These are phyloP conservation scores for Afroboletus lepidellus DNA, from an alignment of 1,284 basidiomycete genomes.

Conservation along the genomic window DNA sequence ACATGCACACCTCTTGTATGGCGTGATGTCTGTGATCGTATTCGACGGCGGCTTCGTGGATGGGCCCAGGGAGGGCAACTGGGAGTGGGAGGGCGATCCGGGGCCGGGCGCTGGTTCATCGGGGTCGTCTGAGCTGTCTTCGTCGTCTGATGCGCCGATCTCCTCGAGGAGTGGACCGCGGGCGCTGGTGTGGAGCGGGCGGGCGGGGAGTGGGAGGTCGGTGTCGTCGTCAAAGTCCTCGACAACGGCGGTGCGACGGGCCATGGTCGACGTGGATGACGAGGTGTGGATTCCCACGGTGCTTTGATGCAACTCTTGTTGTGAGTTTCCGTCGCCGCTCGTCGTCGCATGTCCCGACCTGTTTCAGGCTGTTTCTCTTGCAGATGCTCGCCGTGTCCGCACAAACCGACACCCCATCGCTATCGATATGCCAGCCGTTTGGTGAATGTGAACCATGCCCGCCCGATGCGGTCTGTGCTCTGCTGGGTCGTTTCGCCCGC, in stretches of 20 bases:
- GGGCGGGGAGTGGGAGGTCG: slow-evolving; percentile 70
- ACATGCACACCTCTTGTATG: slow-evolving; percentile 68
- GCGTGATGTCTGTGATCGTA: slow-evolving; percentile 68
- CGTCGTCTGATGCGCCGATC: slow-evolving; percentile 43
- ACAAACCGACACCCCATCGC: not conserved
- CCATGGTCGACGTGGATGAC: slow-evolving; percentile 45
- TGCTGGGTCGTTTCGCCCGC: not conserved
- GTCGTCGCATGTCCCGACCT: not conserved
- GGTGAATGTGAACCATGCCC: slow-evolving; percentile 86
- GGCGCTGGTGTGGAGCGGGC: slow-evolving; percentile 62
- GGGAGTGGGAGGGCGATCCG: slow-evolving; percentile 48
- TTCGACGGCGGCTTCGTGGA: slow-evolving; percentile 30
- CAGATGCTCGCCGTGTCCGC: slow-evolving; percentile 11
- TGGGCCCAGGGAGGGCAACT: slow-evolving; percentile 30
- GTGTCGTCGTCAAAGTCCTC: slow-evolving; percentile 89
- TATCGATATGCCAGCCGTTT: slow-evolving; percentile 61
- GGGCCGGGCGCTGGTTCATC: slow-evolving; percentile 45
- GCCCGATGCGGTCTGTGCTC: slow-evolving; percentile 60
- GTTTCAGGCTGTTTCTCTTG: slow-evolving; percentile 17
- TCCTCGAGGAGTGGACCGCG: slow-evolving; percentile 78
- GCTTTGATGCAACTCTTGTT: slow-evolving; percentile 13
- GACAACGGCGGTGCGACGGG: slow-evolving; percentile 58
- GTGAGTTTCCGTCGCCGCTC: slow-evolving; percentile 9
- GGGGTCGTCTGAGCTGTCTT: slow-evolving; percentile 36
- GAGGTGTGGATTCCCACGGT: slow-evolving; percentile 27